Evolutionary conservation across 148 eudicot species (phyloP), one percentile per base, ranked within the genome.

Genomic region (Vaccinium myrtillus): DNA sequence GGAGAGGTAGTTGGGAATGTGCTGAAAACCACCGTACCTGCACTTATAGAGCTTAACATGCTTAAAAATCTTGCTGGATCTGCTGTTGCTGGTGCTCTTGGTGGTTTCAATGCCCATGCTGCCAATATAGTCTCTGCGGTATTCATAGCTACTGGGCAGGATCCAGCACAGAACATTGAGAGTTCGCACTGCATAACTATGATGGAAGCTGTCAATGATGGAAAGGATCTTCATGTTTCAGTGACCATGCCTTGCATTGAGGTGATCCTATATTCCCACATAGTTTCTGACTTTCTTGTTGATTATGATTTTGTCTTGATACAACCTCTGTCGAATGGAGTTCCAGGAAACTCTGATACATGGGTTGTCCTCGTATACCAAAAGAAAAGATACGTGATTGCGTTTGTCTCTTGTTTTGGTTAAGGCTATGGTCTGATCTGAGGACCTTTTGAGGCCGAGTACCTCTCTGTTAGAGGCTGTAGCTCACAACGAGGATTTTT

Each of bases 61-160:
- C 92, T 92, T 4, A 92, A 92, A 87, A 92, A 91, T 83, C 87
- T 92, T 25, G 88, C 88, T 8, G 93, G 94, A 21, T 92, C 94
- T 8, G 94, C 94, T 19, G 53, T 92, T 75, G 94, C 94, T 25
- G 94, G 94, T 58, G 86, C 93, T 11, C 84, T 88, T 54, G 94
- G 94, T 46, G 94, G 94, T 14, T 92, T 89, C 83, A 92, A 92
- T 85, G 93, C 94, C 75, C 94, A 92, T 85, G 93, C 94, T 49
- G 88, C 87, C 85, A 92, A 92, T 74, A 86, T 92, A 70, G 94
- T 92, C 30, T 88, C 92, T 48, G 94, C 94, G 5, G 69, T 92
- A 18, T 92, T 87, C 53, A 86, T 92, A 78, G 94, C 94, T 79
- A 92, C 94, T 8, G 94, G 94, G 0, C 94, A 92, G 76, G 94